These are phyloP conservation scores for Ormosia semicastrata DNA, from an alignment of 306 rosid genomes.

Conservation along the genomic window DNA sequence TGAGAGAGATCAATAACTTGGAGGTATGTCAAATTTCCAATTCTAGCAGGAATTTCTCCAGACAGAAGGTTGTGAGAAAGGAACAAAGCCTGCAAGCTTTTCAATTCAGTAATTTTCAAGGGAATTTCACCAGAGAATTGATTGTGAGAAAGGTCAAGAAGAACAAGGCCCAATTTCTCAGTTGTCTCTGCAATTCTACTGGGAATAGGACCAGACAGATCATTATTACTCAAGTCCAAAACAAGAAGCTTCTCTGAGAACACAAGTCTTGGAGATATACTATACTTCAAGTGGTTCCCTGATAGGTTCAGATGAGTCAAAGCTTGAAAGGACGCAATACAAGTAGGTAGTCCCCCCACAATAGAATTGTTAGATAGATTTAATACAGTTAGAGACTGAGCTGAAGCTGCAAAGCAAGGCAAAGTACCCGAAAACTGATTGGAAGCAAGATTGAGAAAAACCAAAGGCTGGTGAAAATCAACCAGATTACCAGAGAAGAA, in stretches of 20 bases:
- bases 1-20: slow-evolving; percentile 96
- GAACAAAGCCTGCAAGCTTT: slow-evolving; percentile 95
- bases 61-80: slow-evolving; percentile 86
- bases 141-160: slow-evolving; percentile 92
- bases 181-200: slow-evolving; percentile 74
- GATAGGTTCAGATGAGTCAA: slow-evolving; percentile 83
- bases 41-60: slow-evolving; percentile 91
- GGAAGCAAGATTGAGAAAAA: slow-evolving; percentile 75
- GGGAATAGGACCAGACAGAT: slow-evolving; percentile 81
- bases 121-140: slow-evolving; percentile 89
- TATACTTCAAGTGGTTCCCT: slow-evolving; percentile 67
- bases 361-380: slow-evolving; percentile 82
- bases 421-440: slow-evolving; percentile 86
- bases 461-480: slow-evolving; percentile 75
- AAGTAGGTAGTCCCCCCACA: slow-evolving; percentile 83
- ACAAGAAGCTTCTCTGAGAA: slow-evolving; percentile 86
- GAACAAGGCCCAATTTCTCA: slow-evolving; percentile 87
- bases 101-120: slow-evolving; percentile 82
- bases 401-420: slow-evolving; percentile 85
- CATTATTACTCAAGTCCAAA: slow-evolving; percentile 92
- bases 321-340: slow-evolving; percentile 74
- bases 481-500: slow-evolving; percentile 55
- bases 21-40: slow-evolving; percentile 92
- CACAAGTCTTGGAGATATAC: slow-evolving; percentile 78
- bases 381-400: slow-evolving; percentile 58